phyloP scores from a whole-genome alignment of 2,329 filamentous ascomycete genomes.

The Xylaria multiplex region DNA sequence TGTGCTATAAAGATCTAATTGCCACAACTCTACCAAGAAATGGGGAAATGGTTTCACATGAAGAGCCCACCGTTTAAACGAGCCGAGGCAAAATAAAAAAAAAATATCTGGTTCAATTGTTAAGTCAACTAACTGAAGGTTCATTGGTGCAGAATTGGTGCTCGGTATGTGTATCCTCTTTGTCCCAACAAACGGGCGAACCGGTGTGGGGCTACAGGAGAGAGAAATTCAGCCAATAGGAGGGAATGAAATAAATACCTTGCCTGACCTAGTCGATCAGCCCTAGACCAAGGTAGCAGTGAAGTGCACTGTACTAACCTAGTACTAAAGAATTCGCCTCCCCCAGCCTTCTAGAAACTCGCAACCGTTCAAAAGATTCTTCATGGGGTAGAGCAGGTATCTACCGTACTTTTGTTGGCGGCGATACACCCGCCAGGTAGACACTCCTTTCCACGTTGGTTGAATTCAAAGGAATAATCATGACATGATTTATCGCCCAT shows the following conservation, averaged over 20 bases:
- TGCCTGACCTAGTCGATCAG: constrained; percentile 2
- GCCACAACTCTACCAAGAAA: not conserved
- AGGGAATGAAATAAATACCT: no score
- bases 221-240: constrained; percentile 12
- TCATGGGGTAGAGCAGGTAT: not conserved
- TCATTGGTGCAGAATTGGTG: not conserved
- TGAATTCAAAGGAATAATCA: no score
- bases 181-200: constrained; percentile 33
- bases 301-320: not conserved
- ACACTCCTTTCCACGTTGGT: no score
- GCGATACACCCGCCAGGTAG: no score
- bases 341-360: constrained; percentile 26
- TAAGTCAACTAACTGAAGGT: not conserved
- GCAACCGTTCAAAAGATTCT: not conserved
- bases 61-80: no score
- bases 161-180: not conserved
- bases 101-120: not conserved
- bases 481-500: no score
- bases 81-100: no score
- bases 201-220: not conserved
- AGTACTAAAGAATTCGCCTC: constrained; percentile 11
- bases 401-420: not conserved
- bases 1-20: not conserved
- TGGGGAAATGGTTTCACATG: not conserved
- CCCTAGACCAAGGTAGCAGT: constrained; percentile 2